Evolutionary conservation across 1,284 basidiomycete species (phyloP), one percentile per base, ranked within the genome.

Genomic region (Ganoderma lingzhi): DNA sequence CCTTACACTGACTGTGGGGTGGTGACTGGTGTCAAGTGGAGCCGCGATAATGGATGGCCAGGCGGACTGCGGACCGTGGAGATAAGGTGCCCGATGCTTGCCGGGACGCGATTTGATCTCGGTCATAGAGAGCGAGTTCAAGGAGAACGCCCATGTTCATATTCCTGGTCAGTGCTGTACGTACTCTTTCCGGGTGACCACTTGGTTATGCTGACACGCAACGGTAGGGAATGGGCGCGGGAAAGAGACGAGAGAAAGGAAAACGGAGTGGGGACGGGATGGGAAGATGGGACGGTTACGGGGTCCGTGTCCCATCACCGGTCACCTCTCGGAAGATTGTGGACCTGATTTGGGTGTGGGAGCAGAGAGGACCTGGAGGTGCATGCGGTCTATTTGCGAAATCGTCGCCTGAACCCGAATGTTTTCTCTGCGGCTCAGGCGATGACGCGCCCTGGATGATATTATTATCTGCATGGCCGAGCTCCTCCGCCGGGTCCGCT

Each of bases 281-380:
- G 59, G 39, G 37, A 15, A 28, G 37, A 41, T 61, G 37, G 58
- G 58, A 60, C 37, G 58, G 58, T 61, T 61, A 61, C 59, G 41
- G 59, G 59, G 59, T 61, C 59, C 58, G 35, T 3, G 35, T n/a
- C 17, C 39, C 59, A 61, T 42, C 32, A 39, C 37, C 41, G 58
- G 28, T n/a, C n/a, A 23, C 23, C 23, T 23, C 23, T 23, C 23
- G 59, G 39, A 61, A 41, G 59, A 61, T 39, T 60, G 41, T 37
- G 56, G 56, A 17, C 53, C 53, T 56, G 53, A 56, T 56, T 32
- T 56, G 48, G 48, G 53, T 56, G 53, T 56, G 53, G 53, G 53
- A 56, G 53, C 28, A 56, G 53, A 32, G 17, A 12, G 30, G 30
- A 28, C 15, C 28, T 23, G 35, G 35, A 23, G 19, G 48, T 28